Percentiles rank a stretch among this genome's conserved stretches.
phyloP scores from a whole-genome alignment of 2,329 filamentous ascomycete genomes.

The Fonsecaea pugnacius region DNA sequence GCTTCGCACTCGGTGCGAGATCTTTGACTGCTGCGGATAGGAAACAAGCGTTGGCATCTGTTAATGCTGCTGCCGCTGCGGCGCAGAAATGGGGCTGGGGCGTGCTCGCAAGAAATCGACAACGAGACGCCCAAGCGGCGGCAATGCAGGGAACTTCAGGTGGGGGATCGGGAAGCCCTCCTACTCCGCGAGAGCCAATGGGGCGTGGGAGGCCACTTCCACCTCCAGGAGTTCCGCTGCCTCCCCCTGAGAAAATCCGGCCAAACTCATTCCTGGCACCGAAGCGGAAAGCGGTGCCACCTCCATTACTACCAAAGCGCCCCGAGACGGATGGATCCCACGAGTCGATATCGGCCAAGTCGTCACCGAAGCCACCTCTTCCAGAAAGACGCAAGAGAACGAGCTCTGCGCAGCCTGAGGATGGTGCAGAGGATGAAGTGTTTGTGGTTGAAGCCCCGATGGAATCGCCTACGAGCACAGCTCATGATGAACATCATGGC shows the following conservation, averaged over 20 bases:
- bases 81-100: constrained; percentile 65
- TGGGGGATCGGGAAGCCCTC: constrained; percentile 46
- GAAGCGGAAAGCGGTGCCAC: constrained; percentile 66
- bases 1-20: constrained; percentile 32
- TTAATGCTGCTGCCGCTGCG: constrained; percentile 58
- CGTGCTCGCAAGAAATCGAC: constrained; percentile 49
- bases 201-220: constrained; percentile 81
- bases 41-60: constrained; percentile 47
- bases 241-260: constrained; percentile 65
- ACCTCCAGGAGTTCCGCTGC: constrained; percentile 78
- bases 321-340: constrained; percentile 35
- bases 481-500: constrained; percentile 40
- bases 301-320: constrained; percentile 43
- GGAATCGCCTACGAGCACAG: constrained; percentile 64
- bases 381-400: constrained; percentile 54
- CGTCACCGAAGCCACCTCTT: constrained; percentile 43
- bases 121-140: constrained; percentile 41
- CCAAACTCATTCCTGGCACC: constrained; percentile 64
- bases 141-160: constrained; percentile 42
- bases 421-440: constrained; percentile 54
- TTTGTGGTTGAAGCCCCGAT: constrained; percentile 68
- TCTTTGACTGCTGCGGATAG: constrained; percentile 43
- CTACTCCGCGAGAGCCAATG: constrained; percentile 69
- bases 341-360: constrained; percentile 36
- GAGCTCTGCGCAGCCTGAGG: constrained; percentile 38